Conservation (phyloP, 257 asterid species). For the Hygrophila difformis region DNA sequence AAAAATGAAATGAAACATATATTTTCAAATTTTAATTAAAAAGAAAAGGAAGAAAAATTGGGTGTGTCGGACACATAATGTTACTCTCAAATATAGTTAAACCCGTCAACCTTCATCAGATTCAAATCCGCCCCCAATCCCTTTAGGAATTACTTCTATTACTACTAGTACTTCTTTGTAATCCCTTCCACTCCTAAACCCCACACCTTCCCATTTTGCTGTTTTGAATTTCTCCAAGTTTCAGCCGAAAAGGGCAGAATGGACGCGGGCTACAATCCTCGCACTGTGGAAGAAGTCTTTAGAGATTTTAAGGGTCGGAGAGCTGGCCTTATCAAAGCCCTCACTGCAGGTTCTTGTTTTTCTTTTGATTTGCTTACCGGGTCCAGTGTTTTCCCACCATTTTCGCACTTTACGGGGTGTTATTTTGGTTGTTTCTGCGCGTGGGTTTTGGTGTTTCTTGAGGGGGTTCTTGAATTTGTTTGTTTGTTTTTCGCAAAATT, state of each 20-base stretch:
- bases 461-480: background rate
- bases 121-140: constrained; percentile 27
- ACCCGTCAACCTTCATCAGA: constrained; percentile 19
- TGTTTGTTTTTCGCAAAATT: background rate
- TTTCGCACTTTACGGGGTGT: background rate
- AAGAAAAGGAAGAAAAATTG: background rate
- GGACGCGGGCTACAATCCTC: constrained; percentile 41
- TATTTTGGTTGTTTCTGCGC: background rate
- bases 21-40: too few species aligned
- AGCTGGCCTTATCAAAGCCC: constrained; percentile 53
- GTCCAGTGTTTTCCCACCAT: background rate
- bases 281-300: constrained; percentile 54
- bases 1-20: too few species aligned
- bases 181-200: constrained; percentile 7
- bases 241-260: constrained; percentile 11
- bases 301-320: constrained; percentile 51
- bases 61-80: constrained; percentile 31
- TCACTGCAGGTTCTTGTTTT: constrained; percentile 32
- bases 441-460: background rate
- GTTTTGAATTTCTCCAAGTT: background rate
- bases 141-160: too few species aligned
- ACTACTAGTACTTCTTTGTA: too few species aligned
- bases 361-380: background rate
- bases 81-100: constrained; percentile 27
- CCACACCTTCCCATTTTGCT: constrained; percentile 2